These are phyloP conservation scores for Trichomonas tenax DNA, from an alignment of 208 protist genomes.

Conservation along the genomic window DNA sequence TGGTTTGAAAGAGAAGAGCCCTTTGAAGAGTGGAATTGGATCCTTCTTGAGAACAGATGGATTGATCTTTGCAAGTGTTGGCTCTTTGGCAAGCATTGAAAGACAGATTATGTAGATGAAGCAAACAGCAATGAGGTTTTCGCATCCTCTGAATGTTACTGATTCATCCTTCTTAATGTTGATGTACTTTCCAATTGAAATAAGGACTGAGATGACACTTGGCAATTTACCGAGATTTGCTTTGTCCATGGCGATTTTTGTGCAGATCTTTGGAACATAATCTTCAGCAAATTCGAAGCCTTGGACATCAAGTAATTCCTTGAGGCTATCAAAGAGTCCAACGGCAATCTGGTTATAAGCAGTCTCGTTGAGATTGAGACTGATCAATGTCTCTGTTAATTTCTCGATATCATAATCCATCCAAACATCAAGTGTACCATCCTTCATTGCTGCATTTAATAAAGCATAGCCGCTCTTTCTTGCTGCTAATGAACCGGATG, in stretches of 20 bases:
- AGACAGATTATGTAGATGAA: background rate
- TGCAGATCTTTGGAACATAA: background rate
- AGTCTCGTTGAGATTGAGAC: background rate
- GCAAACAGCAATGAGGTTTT: background rate
- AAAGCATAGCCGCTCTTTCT: background rate
- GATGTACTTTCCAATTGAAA: background rate
- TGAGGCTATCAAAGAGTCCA: background rate
- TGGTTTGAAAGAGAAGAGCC: background rate
- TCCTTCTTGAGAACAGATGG: background rate
- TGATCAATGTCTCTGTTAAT: background rate
- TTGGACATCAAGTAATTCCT: background rate
- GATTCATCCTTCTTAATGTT: background rate
- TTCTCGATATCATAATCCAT: background rate
- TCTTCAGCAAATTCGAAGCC: background rate
- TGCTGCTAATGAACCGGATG: background rate
- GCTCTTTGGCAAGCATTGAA: background rate
- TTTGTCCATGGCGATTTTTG: background rate
- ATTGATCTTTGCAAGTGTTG: background rate
- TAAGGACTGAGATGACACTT: background rate
- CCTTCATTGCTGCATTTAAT: background rate
- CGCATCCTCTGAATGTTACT: background rate
- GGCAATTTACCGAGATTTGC: background rate
- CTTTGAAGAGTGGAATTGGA: background rate
- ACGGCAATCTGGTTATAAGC: background rate
- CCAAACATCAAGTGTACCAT: background rate